Percentiles rank a stretch among this genome's conserved stretches.
phyloP scores from a whole-genome alignment of 2,329 filamentous ascomycete genomes.

The Colletotrichum siamense region DNA sequence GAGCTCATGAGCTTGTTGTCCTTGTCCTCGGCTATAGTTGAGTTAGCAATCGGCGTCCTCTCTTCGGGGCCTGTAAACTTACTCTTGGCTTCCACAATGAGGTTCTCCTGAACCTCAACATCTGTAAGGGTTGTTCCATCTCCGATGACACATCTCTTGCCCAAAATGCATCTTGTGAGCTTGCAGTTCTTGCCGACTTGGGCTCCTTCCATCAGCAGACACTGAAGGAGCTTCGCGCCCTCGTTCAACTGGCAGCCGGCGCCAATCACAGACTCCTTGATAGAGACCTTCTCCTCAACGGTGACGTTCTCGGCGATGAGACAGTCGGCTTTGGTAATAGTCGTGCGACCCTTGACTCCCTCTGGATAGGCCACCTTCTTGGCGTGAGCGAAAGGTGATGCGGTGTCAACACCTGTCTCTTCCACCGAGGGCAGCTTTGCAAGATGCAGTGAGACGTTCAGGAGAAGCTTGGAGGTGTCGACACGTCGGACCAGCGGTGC shows the following conservation, averaged over 20 bases:
- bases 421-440: conserved; percentile 81
- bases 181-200: conserved; percentile 84
- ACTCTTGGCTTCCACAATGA: conserved; percentile 82
- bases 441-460: conserved; percentile 82
- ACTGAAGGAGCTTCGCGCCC: conserved; percentile 86
- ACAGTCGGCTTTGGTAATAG: conserved; percentile 81
- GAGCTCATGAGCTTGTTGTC: conserved; percentile 73
- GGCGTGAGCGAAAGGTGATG: conserved; percentile 78
- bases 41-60: conserved; percentile 26
- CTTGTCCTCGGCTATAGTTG: conserved; percentile 65
- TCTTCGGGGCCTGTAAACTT: conserved; percentile 39
- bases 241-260: conserved; percentile 85
- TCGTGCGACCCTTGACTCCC: conserved; percentile 79
- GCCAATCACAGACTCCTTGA: conserved; percentile 91
- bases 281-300: conserved; percentile 86
- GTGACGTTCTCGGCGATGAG: conserved; percentile 89
- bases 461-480: conserved; percentile 82
- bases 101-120: conserved; percentile 91
- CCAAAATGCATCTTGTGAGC: conserved; percentile 86
- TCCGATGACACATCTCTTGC: conserved; percentile 82
- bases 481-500: conserved; percentile 82
- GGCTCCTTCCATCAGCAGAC: conserved; percentile 91
- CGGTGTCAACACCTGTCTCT: conserved; percentile 60
- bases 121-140: conserved; percentile 81
- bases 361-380: conserved; percentile 85